A percentile compares a stretch with the other conserved stretches of the same genome.
Conservation (phyloP, 768 basidiomycete species). For the Amanita phalloides region DNA sequence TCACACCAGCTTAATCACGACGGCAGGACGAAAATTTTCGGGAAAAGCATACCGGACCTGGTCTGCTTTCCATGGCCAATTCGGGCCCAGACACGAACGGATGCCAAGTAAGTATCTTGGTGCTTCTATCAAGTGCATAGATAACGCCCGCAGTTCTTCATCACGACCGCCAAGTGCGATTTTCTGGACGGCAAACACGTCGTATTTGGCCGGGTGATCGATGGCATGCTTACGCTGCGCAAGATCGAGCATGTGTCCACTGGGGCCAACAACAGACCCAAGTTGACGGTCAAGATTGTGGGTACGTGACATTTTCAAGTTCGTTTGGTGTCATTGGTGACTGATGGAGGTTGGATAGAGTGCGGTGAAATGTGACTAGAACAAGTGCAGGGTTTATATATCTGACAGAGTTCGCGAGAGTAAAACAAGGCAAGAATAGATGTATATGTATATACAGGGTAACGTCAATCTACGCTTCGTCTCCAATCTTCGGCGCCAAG, state of each 20-base stretch:
- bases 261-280: slow-evolving; percentile 82
- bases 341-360: slow-evolving; percentile 20
- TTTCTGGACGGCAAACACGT: slow-evolving; percentile 95
- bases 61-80: slow-evolving; percentile 93
- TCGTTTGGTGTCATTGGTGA: neutral
- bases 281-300: slow-evolving; percentile 78
- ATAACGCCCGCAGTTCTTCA: slow-evolving; percentile 67
- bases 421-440: neutral
- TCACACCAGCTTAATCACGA: neutral
- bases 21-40: slow-evolving; percentile 88
- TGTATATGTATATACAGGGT: neutral
- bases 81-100: slow-evolving; percentile 93
- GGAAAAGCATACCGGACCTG: slow-evolving; percentile 79
- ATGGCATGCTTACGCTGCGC: slow-evolving; percentile 89
- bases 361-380: slow-evolving; percentile 46
- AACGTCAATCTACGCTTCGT: slow-evolving; percentile 31
- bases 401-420: too few relatives aligned
- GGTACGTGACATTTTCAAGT: slow-evolving; percentile 33
- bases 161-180: slow-evolving; percentile 90
- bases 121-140: neutral
- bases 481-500: slow-evolving; percentile 91
- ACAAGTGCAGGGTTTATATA: neutral
- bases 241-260: slow-evolving; percentile 97
- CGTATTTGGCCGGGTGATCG: slow-evolving; percentile 84
- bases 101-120: slow-evolving; percentile 47